These are phyloP conservation scores for Raddia guianensis DNA, from an alignment of 176 grass and related monocot genomes.

Conservation along the genomic window DNA sequence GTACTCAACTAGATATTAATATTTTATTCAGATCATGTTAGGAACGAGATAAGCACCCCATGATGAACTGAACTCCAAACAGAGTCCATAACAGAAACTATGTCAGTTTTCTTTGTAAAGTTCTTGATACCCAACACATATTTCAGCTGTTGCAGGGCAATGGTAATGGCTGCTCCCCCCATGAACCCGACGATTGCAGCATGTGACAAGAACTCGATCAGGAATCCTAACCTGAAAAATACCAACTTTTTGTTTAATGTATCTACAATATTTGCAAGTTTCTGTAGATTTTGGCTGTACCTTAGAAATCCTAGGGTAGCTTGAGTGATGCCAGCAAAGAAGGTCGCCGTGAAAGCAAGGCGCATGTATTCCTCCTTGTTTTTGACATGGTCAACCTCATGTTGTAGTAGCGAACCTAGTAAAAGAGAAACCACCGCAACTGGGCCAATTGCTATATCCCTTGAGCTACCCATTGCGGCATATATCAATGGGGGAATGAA, in stretches of 20 bases:
- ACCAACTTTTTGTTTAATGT: background rate
- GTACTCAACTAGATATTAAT: conserved; percentile 1
- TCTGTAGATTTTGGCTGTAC: conserved; percentile 36
- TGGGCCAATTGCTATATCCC: conserved; percentile 92
- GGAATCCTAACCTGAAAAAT: conserved; percentile 83
- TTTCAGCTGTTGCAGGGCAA: conserved; percentile 95
- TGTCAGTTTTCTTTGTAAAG: conserved; percentile 89
- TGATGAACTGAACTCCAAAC: conserved; percentile 82
- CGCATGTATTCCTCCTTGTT: conserved; percentile 71
- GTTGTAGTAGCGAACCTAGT: conserved; percentile 81
- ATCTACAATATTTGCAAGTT: background rate
- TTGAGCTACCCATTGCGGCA: conserved; percentile 95
- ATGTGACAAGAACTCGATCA: conserved; percentile 95
- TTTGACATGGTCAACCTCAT: conserved; percentile 63
- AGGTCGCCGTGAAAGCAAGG: conserved; percentile 93
- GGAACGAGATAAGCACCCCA: conserved; percentile 56
- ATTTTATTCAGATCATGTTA: conserved; percentile 4
- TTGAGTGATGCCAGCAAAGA: conserved; percentile 98
- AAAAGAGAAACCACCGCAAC: conserved; percentile 94
- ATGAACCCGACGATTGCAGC: conserved; percentile 98
- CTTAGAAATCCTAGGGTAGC: conserved; percentile 88
- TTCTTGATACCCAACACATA: conserved; percentile 72
- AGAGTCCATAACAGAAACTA: conserved; percentile 89
- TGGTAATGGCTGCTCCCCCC: conserved; percentile 92
- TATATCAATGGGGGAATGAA: conserved; percentile 90